A percentile compares a stretch with the other conserved stretches of the same genome.
Evolutionary conservation across 129 eudicot species (phyloP).

Genomic region (Chrysanthemum seticuspe): DNA sequence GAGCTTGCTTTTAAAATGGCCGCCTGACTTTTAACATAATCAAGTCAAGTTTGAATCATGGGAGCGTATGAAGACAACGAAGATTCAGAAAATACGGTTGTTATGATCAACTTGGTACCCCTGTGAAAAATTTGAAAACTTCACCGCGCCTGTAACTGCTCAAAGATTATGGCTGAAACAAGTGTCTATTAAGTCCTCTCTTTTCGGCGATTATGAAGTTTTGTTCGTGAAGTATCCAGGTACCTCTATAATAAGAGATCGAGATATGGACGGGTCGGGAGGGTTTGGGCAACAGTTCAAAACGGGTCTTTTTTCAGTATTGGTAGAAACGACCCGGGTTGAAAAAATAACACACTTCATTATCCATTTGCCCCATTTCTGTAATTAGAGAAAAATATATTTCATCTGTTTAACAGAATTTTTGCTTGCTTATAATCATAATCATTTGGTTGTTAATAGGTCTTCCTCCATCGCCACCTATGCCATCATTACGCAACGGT

Average conservation of each 20-base stretch:
- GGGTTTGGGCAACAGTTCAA: no score
- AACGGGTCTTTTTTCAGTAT: no score
- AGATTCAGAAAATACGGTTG: conserved; percentile 67
- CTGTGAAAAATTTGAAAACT: conserved; percentile 57
- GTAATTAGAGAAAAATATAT: no score
- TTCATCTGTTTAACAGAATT: no score
- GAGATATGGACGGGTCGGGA: not conserved
- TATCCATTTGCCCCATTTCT: no score
- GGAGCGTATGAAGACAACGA: conserved; percentile 84
- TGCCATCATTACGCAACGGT: no score
- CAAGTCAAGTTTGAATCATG: conserved; percentile 92
- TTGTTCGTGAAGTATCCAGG: conserved; percentile 81
- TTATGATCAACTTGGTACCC: conserved; percentile 79
- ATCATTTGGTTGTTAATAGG: no score
- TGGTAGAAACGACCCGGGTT: no score
- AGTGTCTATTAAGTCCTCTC: conserved; percentile 54
- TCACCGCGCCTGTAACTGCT: conserved; percentile 57
- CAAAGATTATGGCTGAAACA: conserved; percentile 73
- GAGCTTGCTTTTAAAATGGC: conserved; percentile 77
- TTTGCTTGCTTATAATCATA: no score
- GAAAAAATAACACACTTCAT: no score
- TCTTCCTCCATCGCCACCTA: no score
- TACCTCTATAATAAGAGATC: conserved; percentile 19
- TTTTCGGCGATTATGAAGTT: conserved; percentile 79
- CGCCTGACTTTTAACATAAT: conserved; percentile 53